Evolutionary conservation across 2,329 filamentous ascomycete genomes (phyloP), one percentile per base, ranked within the genome.

Genomic region (Exophiala mesophila): DNA sequence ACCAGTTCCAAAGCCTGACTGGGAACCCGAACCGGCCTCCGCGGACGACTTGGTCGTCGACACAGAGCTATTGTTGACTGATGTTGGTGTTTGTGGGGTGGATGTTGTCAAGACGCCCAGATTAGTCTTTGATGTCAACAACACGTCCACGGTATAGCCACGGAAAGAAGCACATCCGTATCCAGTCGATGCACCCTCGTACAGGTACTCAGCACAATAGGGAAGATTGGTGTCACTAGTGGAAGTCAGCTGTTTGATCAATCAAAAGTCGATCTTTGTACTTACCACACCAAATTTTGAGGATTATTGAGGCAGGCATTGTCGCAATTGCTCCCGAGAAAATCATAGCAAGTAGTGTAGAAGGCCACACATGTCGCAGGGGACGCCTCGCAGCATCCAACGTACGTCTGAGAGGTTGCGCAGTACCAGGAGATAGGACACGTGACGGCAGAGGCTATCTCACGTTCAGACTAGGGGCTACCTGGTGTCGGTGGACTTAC

Each of bases 201-300:
- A 43, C 5, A 36, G 5, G 23, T 43, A 43, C 15, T 18, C 3
- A 10, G 40, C 40, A 20, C 40, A 43, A 23, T 43, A 43, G 19
- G 40, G 40, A 4, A 43, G 13, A 5, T 19, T 7, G 6, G 33
- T 21, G 3, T 31, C 30, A 20, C 40, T 43, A 16, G 15, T 8
- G 7, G 5, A n/a, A n/a, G n/a, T n/a, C n/a, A n/a, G n/a, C n/a
- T n/a, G n/a, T n/a, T n/a, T n/a, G n/a, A n/a, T n/a, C n/a, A n/a
- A n/a, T n/a, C n/a, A n/a, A n/a, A n/a, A n/a, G n/a, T n/a, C n/a
- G n/a, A n/a, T n/a, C n/a, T n/a, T n/a, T n/a, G n/a, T n/a, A 18
- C 40, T 30, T 19, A 43, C 40, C 40, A 43, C 7, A 43, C 33
- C 9, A 43, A 28, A 16, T 43, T 43, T 7, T 36, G 8, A 18